Conservation (phyloP, 179 eudicot genomes). For the Kewa caespitosa region DNA sequence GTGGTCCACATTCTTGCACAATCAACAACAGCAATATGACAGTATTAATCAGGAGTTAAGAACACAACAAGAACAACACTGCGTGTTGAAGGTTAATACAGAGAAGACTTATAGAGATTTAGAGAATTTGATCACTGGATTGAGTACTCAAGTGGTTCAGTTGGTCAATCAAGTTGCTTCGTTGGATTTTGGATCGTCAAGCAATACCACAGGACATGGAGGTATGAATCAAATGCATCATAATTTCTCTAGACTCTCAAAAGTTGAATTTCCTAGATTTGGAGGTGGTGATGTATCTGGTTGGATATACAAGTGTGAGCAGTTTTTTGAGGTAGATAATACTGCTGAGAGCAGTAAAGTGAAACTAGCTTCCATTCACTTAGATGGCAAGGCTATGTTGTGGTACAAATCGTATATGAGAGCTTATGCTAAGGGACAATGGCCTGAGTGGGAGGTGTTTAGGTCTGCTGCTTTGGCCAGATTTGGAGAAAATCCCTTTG, state of each 20-base stretch:
- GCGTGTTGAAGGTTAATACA: neutral
- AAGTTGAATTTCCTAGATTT: neutral
- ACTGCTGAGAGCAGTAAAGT: neutral
- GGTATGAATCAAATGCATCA: neutral
- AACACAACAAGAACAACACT: neutral
- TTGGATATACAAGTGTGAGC: neutral
- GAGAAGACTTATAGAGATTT: neutral
- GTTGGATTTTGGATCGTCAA: too few species aligned
- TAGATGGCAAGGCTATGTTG: neutral
- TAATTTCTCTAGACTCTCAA: neutral
- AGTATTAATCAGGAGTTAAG: too few species aligned
- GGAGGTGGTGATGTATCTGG: neutral
- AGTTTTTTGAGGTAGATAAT: neutral
- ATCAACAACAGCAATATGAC: neutral
- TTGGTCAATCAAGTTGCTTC: neutral
- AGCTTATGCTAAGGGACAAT: neutral
- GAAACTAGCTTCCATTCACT: neutral
- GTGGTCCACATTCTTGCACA: neutral
- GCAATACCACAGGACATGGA: too few species aligned
- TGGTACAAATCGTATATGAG: neutral
- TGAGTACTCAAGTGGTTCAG: neutral
- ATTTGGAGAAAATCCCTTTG: neutral
- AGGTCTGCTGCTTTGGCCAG: neutral
- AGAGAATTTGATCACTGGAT: neutral
- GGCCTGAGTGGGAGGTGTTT: neutral